Conservation (phyloP, 1,284 basidiomycete genomes). For the Abortiporus biennis region DNA sequence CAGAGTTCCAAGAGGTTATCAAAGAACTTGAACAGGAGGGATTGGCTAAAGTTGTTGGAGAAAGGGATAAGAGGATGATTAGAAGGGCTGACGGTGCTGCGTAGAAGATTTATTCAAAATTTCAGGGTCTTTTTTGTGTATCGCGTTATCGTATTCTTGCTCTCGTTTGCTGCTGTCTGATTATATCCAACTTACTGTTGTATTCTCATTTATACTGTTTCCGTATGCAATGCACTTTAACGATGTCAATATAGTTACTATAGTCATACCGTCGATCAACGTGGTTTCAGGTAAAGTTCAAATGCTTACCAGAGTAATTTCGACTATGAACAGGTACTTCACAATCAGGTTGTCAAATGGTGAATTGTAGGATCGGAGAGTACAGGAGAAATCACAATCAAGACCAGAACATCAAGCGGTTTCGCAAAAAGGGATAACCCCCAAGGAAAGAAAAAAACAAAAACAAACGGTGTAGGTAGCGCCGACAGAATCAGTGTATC, state of each 20-base stretch:
- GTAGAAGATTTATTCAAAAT: conserved; percentile 1
- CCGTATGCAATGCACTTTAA: no score
- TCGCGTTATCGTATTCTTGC: neutral
- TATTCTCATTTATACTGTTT: neutral
- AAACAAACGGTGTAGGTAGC: neutral
- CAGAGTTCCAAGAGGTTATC: conserved; percentile 82
- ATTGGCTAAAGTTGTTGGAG: conserved; percentile 76
- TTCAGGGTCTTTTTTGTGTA: neutral
- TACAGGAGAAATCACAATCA: no score
- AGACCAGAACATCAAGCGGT: no score
- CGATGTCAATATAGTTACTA: no score
- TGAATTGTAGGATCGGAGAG: no score
- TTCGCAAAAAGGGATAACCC: no score
- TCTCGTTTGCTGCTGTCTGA: neutral
- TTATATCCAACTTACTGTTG: neutral
- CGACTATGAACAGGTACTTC: no score
- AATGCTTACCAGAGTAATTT: neutral
- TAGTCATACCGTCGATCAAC: no score
- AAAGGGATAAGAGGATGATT: conserved; percentile 80
- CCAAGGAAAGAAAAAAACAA: neutral
- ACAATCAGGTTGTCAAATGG: no score
- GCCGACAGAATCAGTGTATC: no score
- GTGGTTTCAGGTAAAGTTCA: neutral
- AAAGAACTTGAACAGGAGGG: conserved; percentile 80
- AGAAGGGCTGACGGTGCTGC: conserved; percentile 36